Percentiles rank a stretch among this genome's conserved stretches.
These are phyloP conservation scores for Backusella circina DNA, from an alignment of 192 early-diverging fungal genomes.

Conservation along the genomic window DNA sequence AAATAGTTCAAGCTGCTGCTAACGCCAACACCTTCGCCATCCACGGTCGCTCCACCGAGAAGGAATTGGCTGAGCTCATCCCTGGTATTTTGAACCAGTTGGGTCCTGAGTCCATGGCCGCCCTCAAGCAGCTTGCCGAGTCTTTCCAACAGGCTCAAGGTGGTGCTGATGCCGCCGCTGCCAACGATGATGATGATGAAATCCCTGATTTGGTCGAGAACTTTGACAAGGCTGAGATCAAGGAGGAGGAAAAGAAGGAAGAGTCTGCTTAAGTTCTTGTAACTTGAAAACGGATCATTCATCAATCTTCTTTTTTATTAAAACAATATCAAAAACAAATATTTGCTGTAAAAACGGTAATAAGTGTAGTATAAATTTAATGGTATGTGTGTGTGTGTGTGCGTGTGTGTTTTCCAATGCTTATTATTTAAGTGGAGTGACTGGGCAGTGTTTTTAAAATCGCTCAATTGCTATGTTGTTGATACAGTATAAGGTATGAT, in stretches of 20 bases:
- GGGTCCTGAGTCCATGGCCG: slow-evolving; percentile 84
- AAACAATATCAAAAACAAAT: background rate
- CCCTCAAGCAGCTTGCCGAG: slow-evolving; percentile 85
- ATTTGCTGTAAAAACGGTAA: background rate
- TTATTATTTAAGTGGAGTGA: background rate
- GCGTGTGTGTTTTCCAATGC: background rate
- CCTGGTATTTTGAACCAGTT: slow-evolving; percentile 81
- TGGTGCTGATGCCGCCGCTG: slow-evolving; percentile 36
- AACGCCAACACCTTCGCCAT: slow-evolving; percentile 94
- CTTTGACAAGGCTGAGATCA: slow-evolving; percentile 51
- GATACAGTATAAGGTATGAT: too few species aligned
- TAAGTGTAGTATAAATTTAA: too few species aligned
- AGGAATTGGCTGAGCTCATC: slow-evolving; percentile 83
- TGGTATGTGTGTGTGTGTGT: background rate
- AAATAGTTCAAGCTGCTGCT: slow-evolving; percentile 74
- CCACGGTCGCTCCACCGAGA: slow-evolving; percentile 77
- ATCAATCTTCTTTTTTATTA: background rate
- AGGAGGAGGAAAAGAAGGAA: slow-evolving; percentile 43
- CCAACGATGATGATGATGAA: slow-evolving; percentile 75
- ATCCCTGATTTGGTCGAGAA: slow-evolving; percentile 90
- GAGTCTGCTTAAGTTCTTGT: slow-evolving; percentile 5
- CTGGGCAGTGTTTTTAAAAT: background rate
- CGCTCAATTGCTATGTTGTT: background rate
- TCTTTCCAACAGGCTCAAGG: slow-evolving; percentile 70
- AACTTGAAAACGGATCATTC: background rate